phyloP scores from a whole-genome alignment of 2,329 filamentous ascomycete genomes.

The Monosporascus ibericus region DNA sequence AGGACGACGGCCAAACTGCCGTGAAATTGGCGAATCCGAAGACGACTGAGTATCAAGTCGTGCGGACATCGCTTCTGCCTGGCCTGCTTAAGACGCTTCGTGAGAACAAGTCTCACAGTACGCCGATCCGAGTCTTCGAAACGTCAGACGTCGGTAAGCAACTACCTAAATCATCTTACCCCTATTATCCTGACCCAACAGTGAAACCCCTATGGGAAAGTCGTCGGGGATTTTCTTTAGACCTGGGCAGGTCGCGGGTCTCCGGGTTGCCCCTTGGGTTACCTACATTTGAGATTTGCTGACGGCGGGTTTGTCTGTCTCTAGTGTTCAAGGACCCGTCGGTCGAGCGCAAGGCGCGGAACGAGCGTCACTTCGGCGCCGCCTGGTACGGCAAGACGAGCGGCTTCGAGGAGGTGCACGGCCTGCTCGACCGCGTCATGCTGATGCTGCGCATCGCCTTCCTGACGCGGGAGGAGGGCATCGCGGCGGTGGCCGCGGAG shows the following conservation, averaged over 20 bases:
- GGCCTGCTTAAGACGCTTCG: slow-evolving; percentile 73
- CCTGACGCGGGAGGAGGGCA: slow-evolving; percentile 66
- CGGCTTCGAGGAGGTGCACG: slow-evolving; percentile 94
- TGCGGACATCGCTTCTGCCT: slow-evolving; percentile 67
- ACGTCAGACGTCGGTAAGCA: slow-evolving; percentile 58
- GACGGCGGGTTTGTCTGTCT: slow-evolving; percentile 28
- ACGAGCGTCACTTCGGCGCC: slow-evolving; percentile 93
- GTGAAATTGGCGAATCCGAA: slow-evolving; percentile 73
- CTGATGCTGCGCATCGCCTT: slow-evolving; percentile 84
- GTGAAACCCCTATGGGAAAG: too few species aligned
- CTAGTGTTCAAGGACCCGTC: slow-evolving; percentile 75
- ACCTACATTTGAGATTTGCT: neutral
- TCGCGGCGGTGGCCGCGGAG: slow-evolving; percentile 32
- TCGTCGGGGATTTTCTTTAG: too few species aligned
- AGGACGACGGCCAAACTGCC: slow-evolving; percentile 65
- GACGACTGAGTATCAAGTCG: slow-evolving; percentile 73
- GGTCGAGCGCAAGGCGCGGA: slow-evolving; percentile 79
- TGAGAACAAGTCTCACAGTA: slow-evolving; percentile 69
- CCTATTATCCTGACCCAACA: slow-evolving; percentile 43
- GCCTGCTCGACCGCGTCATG: slow-evolving; percentile 85
- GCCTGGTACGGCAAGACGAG: slow-evolving; percentile 91
- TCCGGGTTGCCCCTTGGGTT: too few species aligned
- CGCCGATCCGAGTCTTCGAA: slow-evolving; percentile 76
- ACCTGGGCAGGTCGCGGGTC: too few species aligned
- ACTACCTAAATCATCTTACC: slow-evolving; percentile 68